A percentile compares a stretch with the other conserved stretches of the same genome.
Evolutionary conservation across 257 asterid species (phyloP).

Genomic region (Solanum gandarillasii): DNA sequence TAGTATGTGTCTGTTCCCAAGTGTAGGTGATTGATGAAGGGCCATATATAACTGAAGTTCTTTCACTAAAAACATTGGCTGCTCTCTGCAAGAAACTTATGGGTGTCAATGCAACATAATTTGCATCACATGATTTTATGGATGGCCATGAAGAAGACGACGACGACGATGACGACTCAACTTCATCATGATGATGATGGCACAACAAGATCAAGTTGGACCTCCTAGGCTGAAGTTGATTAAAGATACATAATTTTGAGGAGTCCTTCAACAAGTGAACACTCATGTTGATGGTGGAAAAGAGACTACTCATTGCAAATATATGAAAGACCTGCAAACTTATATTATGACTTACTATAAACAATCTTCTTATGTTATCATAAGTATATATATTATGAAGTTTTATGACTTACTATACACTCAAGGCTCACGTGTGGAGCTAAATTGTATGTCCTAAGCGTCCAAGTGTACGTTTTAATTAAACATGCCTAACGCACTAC

Average conservation of each 20-base stretch:
- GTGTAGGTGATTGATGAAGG: conserved; percentile 2
- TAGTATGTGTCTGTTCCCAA: conserved; percentile 14
- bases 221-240: background rate
- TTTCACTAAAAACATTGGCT: conserved; percentile 17
- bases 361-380: background rate
- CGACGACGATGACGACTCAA: background rate
- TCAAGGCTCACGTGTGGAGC: no score
- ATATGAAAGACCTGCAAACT: background rate
- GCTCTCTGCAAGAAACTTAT: conserved; percentile 23
- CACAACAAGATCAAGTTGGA: background rate
- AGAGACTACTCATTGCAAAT: background rate
- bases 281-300: background rate
- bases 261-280: background rate
- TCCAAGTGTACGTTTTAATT: no score
- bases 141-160: background rate
- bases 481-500: no score
- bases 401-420: no score
- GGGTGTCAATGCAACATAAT: conserved; percentile 20
- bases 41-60: conserved; percentile 6
- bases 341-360: background rate
- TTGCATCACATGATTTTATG: conserved; percentile 22
- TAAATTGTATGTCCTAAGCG: no score
- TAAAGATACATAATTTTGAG: background rate
- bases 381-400: no score
- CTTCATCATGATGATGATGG: background rate